Base-by-base conservation (phyloP, 2,329 filamentous ascomycete species). In the Monosporascus sp. region DNA sequence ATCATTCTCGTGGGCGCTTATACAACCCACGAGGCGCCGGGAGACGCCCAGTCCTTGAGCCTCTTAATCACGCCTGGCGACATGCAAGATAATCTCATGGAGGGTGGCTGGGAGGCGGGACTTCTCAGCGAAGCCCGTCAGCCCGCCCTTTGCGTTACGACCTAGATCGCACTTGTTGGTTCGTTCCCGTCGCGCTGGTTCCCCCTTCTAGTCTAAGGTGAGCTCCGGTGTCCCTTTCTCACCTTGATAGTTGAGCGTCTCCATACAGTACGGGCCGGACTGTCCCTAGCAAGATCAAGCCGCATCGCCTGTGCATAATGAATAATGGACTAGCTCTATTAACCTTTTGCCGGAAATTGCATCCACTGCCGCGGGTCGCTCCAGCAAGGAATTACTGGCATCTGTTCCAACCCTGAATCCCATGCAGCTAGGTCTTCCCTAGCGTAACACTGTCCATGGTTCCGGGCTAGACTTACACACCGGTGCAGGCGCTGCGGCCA, bases 301-400 rank as follows among this genome's bases (percentile, higher is more conserved):
- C 59, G 56, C 59, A 59, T 14, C 31, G 37, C 17, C 8, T 17
- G 17, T 5, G 5, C 9, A 5, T 14, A 20, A 20, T 15, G 24
- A 20, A 18, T 51, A 50, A 52, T 47, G 27, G 35, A 11, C 50
- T 51, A 45, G 44, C 54, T 52, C 49, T 51, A 45, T 43, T 47
- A 35, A 14, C 31, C 31, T 35, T 50, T 59, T 50, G 53, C 48
- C 59, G 59, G 57, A 65, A 57, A 65, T 65, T 71, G 68, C 62
- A 61, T 52, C 67, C 68, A 70, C 66, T 63, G 60, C 66, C 64
- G 61, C 59, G 67, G 68, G 67, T 71, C 66, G 57, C 58, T 63
- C 65, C 64, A 70, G 56, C 54, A 56, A 43, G 45, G 51, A 44
- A 27, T 18, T 5, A 44, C 22, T 44, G 41, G 20, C 20, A 20